phyloP scores from a whole-genome alignment of 2,329 filamentous ascomycete genomes.

The Sclerotinia trifoliorum region DNA sequence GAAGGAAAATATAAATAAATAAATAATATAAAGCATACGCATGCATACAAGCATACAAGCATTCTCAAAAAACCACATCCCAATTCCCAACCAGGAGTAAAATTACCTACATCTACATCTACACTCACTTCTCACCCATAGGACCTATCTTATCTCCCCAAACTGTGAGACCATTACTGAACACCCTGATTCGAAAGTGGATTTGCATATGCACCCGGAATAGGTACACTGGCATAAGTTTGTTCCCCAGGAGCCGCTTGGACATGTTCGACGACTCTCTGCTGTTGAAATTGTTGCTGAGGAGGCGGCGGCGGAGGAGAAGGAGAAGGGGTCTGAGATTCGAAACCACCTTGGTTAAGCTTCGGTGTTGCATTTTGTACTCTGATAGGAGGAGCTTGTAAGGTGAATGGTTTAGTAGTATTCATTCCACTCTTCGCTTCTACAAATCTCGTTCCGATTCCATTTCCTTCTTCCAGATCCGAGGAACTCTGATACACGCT shows the following conservation, averaged over 20 bases:
- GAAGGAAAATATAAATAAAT: not conserved
- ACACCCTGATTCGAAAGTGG: conserved; percentile 46
- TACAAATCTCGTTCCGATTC: conserved; percentile 49
- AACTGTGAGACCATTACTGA: conserved; percentile 36
- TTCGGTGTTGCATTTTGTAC: conserved; percentile 72
- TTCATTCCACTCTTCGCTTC: conserved; percentile 56
- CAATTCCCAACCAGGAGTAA: not conserved
- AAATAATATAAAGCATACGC: no score
- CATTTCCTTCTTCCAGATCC: conserved; percentile 51
- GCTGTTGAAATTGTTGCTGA: conserved; percentile 21
- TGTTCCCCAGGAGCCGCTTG: conserved; percentile 75
- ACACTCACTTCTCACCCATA: not conserved
- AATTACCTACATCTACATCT: conserved; percentile 5
- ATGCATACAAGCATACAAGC: no score
- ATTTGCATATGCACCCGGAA: conserved; percentile 76
- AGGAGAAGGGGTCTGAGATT: conserved; percentile 42
- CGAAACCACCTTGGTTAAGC: conserved; percentile 61
- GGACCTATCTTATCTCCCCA: conserved; percentile 25
- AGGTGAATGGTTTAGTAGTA: conserved; percentile 67
- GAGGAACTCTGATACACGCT: conserved; percentile 52
- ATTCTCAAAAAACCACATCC: not conserved
- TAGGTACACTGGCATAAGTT: conserved; percentile 81
- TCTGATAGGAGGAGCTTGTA: conserved; percentile 80
- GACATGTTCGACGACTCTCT: conserved; percentile 59
- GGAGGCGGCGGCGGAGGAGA: not conserved